Percentiles rank a stretch among this genome's conserved stretches.
Conservation (phyloP, 257 asterid species). For the Capsicum baccatum region DNA sequence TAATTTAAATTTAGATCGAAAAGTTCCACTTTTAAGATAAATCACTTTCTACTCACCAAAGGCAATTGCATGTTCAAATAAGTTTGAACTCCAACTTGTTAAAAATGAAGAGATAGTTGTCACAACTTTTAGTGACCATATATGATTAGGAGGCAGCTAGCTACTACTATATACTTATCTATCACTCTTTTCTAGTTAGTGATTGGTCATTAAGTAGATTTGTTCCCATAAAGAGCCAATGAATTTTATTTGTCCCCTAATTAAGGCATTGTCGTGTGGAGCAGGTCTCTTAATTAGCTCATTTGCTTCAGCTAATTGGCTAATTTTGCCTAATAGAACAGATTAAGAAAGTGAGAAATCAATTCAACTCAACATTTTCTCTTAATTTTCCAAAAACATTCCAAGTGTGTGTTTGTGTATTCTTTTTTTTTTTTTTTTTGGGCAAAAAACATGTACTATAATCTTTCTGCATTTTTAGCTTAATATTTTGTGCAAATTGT, state of each 20-base stretch:
- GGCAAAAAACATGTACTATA: neutral
- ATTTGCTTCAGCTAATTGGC: neutral
- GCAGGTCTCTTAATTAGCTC: neutral
- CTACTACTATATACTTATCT: neutral
- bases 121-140: neutral
- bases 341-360: neutral
- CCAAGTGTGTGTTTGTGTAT: neutral
- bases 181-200: neutral
- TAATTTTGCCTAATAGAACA: neutral
- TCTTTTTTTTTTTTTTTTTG: too few relatives aligned
- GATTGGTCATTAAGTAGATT: constrained; percentile 1
- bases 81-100: neutral
- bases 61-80: neutral
- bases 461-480: neutral
- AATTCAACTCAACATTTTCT: neutral
- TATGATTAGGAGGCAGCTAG: neutral
- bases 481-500: neutral
- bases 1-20: too few relatives aligned
- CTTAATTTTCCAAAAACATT: neutral
- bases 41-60: neutral
- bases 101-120: neutral
- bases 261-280: neutral
- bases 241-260: neutral
- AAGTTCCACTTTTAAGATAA: neutral
- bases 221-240: neutral